A percentile compares a stretch with the other conserved stretches of the same genome.
These are phyloP conservation scores for Penicillium sp. DNA, from an alignment of 2,329 filamentous ascomycete genomes.

Conservation along the genomic window DNA sequence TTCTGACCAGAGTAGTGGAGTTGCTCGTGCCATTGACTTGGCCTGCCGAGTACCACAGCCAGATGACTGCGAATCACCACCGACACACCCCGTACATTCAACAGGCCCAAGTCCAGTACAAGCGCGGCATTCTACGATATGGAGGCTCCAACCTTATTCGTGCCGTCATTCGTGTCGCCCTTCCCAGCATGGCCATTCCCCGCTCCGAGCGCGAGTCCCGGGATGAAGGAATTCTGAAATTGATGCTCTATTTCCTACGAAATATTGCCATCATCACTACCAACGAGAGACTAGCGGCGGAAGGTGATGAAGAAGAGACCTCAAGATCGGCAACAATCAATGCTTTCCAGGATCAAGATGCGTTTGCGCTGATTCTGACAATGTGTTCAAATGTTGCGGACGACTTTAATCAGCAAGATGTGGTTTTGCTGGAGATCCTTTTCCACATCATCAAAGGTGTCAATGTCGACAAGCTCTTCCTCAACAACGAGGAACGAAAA, in stretches of 20 bases:
- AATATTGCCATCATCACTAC: constrained; percentile 83
- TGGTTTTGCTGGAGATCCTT: constrained; percentile 81
- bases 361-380: constrained; percentile 77
- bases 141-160: constrained; percentile 71
- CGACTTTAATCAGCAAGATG: constrained; percentile 84
- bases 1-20: constrained; percentile 53
- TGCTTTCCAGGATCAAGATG: constrained; percentile 83
- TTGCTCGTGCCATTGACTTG: constrained; percentile 88
- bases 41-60: constrained; percentile 75
- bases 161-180: constrained; percentile 69
- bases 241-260: constrained; percentile 80
- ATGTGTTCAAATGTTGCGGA: constrained; percentile 89
- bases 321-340: constrained; percentile 84
- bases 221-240: constrained; percentile 87
- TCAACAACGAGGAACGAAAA: constrained; percentile 67
- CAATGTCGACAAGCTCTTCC: constrained; percentile 75
- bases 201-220: constrained; percentile 68
- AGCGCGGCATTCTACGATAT: constrained; percentile 78
- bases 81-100: constrained; percentile 85
- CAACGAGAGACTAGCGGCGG: constrained; percentile 63
- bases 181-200: constrained; percentile 78
- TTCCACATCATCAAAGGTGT: constrained; percentile 92
- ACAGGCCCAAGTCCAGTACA: constrained; percentile 82
- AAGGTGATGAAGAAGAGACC: constrained; percentile 84
- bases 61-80: constrained; percentile 89